Evolutionary conservation across 257 asterid genomes (phyloP).

Genomic region (Rhazya stricta): DNA sequence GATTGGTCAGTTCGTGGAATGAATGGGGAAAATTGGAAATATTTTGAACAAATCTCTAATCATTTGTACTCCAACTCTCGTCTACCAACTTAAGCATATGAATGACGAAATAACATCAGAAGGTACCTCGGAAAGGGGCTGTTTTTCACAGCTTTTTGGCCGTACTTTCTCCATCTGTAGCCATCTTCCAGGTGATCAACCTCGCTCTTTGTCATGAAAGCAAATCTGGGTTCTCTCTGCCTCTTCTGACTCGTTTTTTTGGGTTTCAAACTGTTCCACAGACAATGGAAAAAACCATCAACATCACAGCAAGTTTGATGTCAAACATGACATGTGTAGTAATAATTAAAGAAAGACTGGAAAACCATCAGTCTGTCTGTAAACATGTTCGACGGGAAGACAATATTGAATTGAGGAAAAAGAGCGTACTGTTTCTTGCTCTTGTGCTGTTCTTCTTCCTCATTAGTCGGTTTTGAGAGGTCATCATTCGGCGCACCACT

Average conservation of each 20-base stretch:
- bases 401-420: neutral
- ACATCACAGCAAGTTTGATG: neutral
- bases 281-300: neutral
- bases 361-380: neutral
- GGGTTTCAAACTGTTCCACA: constrained; percentile 45
- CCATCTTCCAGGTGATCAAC: constrained; percentile 82
- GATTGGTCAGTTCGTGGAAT: too few species aligned
- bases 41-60: neutral
- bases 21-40: too few species aligned
- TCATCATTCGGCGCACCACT: constrained; percentile 30
- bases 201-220: constrained; percentile 87
- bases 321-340: too few species aligned
- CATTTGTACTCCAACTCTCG: neutral
- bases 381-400: neutral
- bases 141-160: constrained; percentile 86
- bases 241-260: constrained; percentile 50
- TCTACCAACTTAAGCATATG: neutral
- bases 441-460: constrained; percentile 23
- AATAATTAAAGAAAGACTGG: neutral
- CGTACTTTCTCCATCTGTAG: constrained; percentile 84
- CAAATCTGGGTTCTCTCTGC: constrained; percentile 63
- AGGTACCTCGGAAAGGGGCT: constrained; percentile 73
- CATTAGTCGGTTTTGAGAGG: constrained; percentile 14
- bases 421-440: constrained; percentile 39
- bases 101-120: neutral